Conservation (phyloP, 1,284 basidiomycete species). For the Leucoagaricus sp. region DNA sequence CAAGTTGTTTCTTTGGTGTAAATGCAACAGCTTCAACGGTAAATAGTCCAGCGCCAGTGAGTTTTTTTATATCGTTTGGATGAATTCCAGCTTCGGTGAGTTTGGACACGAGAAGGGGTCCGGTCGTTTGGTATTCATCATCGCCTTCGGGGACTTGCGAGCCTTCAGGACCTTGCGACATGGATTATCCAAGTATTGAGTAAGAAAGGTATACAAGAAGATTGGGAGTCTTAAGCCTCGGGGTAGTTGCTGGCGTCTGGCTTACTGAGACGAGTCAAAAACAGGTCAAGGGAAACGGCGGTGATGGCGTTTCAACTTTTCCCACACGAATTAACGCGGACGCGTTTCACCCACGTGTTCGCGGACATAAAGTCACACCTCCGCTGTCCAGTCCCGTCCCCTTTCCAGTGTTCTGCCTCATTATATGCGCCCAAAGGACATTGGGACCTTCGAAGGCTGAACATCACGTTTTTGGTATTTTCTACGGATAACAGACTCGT, state of each 20-base stretch:
- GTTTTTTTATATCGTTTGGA: constrained; percentile 93
- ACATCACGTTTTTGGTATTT: no score
- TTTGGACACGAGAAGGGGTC: constrained; percentile 82
- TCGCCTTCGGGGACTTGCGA: constrained; percentile 55
- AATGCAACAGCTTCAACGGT: constrained; percentile 97
- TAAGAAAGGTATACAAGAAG: constrained; percentile 7
- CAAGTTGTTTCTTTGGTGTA: constrained; percentile 93
- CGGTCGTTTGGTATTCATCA: constrained; percentile 64
- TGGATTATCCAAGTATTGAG: neutral
- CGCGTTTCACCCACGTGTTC: constrained; percentile 9
- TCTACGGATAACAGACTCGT: no score
- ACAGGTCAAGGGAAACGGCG: neutral
- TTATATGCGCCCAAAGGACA: no score
- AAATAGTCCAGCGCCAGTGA: constrained; percentile 90
- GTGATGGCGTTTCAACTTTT: constrained; percentile 11
- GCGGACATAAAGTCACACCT: no score
- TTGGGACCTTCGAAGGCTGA: no score
- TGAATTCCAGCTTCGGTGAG: constrained; percentile 92
- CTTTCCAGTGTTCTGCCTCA: no score
- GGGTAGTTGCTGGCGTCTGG: neutral
- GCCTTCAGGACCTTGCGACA: constrained; percentile 35
- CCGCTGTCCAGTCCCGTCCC: no score
- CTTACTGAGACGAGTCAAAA: constrained; percentile 3
- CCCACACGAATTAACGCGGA: constrained; percentile 14
- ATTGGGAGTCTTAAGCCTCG: neutral